These are phyloP conservation scores for Naganishia onofrii DNA, from an alignment of 768 basidiomycete species.

Conservation along the genomic window DNA sequence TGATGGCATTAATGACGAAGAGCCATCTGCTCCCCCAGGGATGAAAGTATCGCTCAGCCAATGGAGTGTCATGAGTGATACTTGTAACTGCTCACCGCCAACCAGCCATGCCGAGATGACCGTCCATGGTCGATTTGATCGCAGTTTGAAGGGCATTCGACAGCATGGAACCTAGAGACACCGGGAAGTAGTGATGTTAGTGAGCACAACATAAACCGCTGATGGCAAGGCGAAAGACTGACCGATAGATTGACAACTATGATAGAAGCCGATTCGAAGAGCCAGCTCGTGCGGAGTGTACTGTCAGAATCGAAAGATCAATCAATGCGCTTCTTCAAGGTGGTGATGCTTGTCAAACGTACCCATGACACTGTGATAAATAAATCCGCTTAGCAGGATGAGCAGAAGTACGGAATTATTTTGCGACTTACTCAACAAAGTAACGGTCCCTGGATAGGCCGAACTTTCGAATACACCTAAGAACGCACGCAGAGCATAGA, in stretches of 20 bases:
- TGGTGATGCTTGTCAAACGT: not conserved
- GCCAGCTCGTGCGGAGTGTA: constrained; percentile 47
- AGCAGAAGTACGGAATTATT: not conserved
- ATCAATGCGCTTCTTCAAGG: not conserved
- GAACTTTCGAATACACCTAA: constrained; percentile 32
- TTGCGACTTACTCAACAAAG: constrained; percentile 31
- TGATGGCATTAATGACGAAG: constrained; percentile 33
- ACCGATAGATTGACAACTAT: constrained; percentile 36
- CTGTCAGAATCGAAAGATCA: constrained; percentile 5
- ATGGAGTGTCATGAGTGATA: not conserved
- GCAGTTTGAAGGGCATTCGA: constrained; percentile 17
- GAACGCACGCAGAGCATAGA: constrained; percentile 32
- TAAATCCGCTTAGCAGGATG: no score
- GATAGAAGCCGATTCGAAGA: constrained; percentile 44
- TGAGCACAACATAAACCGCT: no score
- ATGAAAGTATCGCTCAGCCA: not conserved
- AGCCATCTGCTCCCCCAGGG: constrained; percentile 2
- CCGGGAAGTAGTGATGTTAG: no score
- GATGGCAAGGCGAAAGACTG: not conserved
- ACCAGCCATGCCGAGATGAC: constrained; percentile 21
- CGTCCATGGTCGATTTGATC: constrained; percentile 23
- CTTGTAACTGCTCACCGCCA: constrained; percentile 19
- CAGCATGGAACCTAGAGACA: constrained; percentile 26
- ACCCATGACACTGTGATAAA: constrained; percentile 19
- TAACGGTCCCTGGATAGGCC: constrained; percentile 34